A percentile compares a stretch with the other conserved stretches of the same genome.
Conservation (phyloP, 257 asterid genomes). For the Nicotiana knightiana region DNA sequence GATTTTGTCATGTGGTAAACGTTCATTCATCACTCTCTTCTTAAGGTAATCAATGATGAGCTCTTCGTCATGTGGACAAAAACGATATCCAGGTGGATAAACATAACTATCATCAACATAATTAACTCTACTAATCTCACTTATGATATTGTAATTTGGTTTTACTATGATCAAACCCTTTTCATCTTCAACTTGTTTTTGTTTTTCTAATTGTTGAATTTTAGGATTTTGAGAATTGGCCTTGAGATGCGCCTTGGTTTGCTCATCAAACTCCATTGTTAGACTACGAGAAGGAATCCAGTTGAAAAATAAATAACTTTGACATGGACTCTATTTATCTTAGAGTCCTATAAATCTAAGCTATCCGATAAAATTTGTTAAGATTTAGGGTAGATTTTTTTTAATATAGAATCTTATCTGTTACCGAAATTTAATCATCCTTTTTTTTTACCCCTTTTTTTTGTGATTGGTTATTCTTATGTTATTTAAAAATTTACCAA, state of each 20-base stretch:
- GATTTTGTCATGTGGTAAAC: background rate
- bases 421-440: too few relatives aligned
- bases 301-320: background rate
- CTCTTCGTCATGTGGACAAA: constrained; percentile 10
- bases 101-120: background rate
- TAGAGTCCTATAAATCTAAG: background rate
- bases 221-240: background rate
- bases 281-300: background rate
- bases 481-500: too few relatives aligned
- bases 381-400: too few relatives aligned
- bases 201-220: background rate
- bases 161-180: background rate
- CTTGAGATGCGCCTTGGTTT: background rate
- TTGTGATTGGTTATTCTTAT: too few relatives aligned
- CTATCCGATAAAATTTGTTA: background rate
- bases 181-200: background rate
- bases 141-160: background rate
- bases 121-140: background rate
- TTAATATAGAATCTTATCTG: too few relatives aligned
- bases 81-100: constrained; percentile 15
- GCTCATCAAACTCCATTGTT: background rate
- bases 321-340: background rate
- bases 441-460: too few relatives aligned
- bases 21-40: background rate
- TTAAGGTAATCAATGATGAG: constrained; percentile 4